These are phyloP conservation scores for Saccharomyces hybrid DNA, from an alignment of 1,139 yeast species.

Conservation along the genomic window DNA sequence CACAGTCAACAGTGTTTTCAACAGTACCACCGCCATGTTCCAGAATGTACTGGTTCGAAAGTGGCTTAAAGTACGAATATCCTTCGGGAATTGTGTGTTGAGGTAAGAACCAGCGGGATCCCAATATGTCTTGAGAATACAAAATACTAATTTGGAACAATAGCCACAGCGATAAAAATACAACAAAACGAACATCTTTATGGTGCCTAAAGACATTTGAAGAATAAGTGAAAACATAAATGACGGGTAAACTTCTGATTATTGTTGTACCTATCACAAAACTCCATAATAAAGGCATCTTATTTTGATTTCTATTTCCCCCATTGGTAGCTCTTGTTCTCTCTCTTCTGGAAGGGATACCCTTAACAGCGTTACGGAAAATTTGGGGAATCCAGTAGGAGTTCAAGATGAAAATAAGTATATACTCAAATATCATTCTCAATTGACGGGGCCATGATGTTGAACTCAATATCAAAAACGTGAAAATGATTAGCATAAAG, in stretches of 20 bases:
- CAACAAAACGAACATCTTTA: conserved; percentile 44
- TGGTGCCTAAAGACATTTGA: conserved; percentile 50
- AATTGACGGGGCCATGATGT: conserved; percentile 55
- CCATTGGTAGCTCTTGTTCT: conserved; percentile 15
- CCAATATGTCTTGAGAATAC: conserved; percentile 55
- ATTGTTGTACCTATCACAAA: conserved; percentile 62
- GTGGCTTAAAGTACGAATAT: conserved; percentile 49
- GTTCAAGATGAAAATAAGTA: conserved; percentile 45
- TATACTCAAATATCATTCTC: conserved; percentile 52
- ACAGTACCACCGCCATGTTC: conserved; percentile 24
- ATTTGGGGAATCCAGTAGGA: conserved; percentile 93
- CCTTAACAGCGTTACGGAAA: conserved; percentile 56
- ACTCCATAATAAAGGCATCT: conserved; percentile 31
- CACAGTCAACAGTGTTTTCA: conserved; percentile 49
- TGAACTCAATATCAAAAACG: conserved; percentile 52
- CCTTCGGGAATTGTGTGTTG: conserved; percentile 66
- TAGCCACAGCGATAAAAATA: conserved; percentile 45
- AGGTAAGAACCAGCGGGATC: conserved; percentile 80
- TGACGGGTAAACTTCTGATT: conserved; percentile 56
- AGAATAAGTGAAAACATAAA: conserved; percentile 46
- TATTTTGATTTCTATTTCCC: conserved; percentile 17
- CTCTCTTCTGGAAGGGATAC: conserved; percentile 24
- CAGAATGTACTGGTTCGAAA: conserved; percentile 21
- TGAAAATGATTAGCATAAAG: conserved; percentile 48
- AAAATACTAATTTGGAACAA: conserved; percentile 48